Conservation (phyloP, 2,329 filamentous ascomycete genomes). For the Colletotrichum lentis region DNA sequence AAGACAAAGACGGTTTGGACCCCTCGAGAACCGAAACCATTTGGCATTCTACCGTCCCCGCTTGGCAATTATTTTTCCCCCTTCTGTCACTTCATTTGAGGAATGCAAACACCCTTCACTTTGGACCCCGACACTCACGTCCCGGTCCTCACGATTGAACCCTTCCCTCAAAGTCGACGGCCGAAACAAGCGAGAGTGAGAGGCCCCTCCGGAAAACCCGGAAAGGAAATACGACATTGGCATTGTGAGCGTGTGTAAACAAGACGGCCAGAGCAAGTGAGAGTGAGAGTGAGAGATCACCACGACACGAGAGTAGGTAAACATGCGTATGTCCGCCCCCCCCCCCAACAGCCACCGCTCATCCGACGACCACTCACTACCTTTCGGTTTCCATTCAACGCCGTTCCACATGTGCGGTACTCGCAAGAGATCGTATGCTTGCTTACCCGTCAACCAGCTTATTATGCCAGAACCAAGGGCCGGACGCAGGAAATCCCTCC, state of each 20-base stretch:
- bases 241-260: neutral
- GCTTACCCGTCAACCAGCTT: constrained; percentile 22
- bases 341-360: neutral
- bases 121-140: neutral
- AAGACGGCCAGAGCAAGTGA: too few relatives aligned
- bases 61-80: neutral
- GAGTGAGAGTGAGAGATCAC: neutral
- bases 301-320: neutral
- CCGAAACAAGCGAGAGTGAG: neutral
- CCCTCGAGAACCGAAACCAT: neutral
- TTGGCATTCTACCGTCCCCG: neutral
- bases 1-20: neutral
- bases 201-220: neutral
- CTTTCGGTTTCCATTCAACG: neutral
- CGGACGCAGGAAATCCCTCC: constrained; percentile 36
- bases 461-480: constrained; percentile 36
- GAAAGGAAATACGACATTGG: neutral
- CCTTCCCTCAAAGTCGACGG: neutral
- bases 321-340: constrained; percentile 4
- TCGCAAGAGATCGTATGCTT: constrained; percentile 2
- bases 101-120: constrained; percentile 1
- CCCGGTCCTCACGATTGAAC: neutral
- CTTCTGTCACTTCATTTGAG: neutral
- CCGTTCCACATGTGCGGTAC: neutral
- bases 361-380: neutral